phyloP scores from a whole-genome alignment of 306 rosid species.

The Cyamopsis tetragonoloba region DNA sequence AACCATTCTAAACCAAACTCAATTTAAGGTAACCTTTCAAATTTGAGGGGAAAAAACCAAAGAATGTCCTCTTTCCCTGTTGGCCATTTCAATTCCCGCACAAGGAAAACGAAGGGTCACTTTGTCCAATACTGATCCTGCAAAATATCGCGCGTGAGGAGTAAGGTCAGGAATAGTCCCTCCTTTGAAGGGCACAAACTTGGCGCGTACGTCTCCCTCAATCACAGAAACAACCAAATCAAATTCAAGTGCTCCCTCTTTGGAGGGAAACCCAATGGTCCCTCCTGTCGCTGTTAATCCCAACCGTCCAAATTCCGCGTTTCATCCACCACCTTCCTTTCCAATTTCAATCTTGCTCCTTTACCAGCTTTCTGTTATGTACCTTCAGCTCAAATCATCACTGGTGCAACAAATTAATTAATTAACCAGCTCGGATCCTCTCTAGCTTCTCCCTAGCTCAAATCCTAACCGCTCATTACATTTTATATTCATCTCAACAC shows the following conservation, averaged over 20 bases:
- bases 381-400: too few relatives aligned
- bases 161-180: conserved; percentile 27
- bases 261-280: neutral
- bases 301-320: neutral
- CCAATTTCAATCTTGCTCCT: too few relatives aligned
- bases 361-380: too few relatives aligned
- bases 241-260: conserved; percentile 5
- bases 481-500: too few relatives aligned
- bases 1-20: neutral
- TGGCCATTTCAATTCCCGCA: neutral
- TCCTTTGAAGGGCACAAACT: conserved; percentile 4
- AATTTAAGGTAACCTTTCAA: conserved; percentile 2
- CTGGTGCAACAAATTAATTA: too few relatives aligned
- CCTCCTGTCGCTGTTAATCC: neutral
- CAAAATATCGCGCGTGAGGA: too few relatives aligned
- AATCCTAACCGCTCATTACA: too few relatives aligned
- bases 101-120: neutral
- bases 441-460: too few relatives aligned
- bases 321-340: too few relatives aligned
- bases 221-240: neutral
- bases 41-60: neutral
- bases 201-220: neutral
- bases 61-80: neutral
- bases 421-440: too few relatives aligned
- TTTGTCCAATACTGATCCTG: neutral